These are phyloP conservation scores for Pichia sp. DNA, from an alignment of 1,139 yeast species.

Conservation along the genomic window DNA sequence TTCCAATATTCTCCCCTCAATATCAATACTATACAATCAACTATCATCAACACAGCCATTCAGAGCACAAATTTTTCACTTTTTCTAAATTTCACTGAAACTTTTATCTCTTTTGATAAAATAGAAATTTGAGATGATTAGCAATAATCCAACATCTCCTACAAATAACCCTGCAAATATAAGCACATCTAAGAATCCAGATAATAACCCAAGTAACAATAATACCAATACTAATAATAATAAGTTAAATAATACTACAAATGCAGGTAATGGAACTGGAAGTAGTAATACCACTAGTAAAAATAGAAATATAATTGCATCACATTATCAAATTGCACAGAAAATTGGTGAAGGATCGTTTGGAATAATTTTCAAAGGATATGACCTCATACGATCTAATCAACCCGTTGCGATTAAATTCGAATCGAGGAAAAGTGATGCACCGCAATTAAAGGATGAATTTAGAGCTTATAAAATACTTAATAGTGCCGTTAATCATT, in stretches of 20 bases:
- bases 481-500: slow-evolving; percentile 42
- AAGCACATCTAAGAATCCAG: no score
- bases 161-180: no score
- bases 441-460: slow-evolving; percentile 95
- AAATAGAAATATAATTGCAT: slow-evolving; percentile 41
- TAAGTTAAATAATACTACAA: neutral
- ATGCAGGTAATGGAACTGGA: neutral
- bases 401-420: slow-evolving; percentile 69
- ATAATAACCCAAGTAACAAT: no score
- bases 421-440: slow-evolving; percentile 94
- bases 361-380: slow-evolving; percentile 95
- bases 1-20: no score
- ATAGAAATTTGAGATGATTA: no score
- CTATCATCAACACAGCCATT: no score
- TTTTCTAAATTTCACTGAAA: no score
- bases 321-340: slow-evolving; percentile 90
- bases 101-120: no score
- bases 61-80: no score
- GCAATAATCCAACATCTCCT: no score
- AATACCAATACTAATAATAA: neutral
- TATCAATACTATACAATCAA: no score
- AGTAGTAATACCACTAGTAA: neutral
- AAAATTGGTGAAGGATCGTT: slow-evolving; percentile 98
- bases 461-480: slow-evolving; percentile 86
- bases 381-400: slow-evolving; percentile 65